Conservation (phyloP, 1,139 yeast species). For the Hanseniaspora sp. region DNA sequence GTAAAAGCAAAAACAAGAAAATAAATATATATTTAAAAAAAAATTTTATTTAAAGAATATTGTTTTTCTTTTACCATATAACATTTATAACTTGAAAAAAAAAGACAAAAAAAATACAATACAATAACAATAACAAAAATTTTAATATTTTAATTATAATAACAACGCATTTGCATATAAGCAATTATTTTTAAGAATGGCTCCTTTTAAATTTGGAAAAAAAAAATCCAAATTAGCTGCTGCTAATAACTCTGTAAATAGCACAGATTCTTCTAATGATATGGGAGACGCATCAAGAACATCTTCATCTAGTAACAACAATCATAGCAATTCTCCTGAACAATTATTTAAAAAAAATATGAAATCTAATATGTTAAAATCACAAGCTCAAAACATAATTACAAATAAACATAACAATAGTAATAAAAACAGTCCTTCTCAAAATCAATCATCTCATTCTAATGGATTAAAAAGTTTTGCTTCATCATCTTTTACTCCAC, state of each 20-base stretch:
- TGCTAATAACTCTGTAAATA: background rate
- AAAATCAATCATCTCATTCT: background rate
- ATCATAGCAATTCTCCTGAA: slow-evolving; percentile 3
- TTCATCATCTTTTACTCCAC: too few relatives aligned
- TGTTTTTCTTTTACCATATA: too few relatives aligned
- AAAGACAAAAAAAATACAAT: too few relatives aligned
- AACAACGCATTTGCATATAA: too few relatives aligned
- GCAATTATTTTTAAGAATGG: too few relatives aligned
- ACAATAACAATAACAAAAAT: too few relatives aligned
- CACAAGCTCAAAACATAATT: background rate
- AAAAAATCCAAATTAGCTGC: slow-evolving; percentile 1
- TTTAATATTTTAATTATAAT: too few relatives aligned
- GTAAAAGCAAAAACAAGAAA: too few relatives aligned
- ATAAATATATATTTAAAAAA: too few relatives aligned
- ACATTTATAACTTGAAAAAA: too few relatives aligned
- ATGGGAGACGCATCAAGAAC: background rate
- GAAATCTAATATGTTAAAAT: slow-evolving; percentile 10
- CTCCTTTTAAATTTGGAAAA: slow-evolving; percentile 16
- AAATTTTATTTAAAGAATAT: too few relatives aligned
- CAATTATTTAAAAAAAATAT: slow-evolving; percentile 12
- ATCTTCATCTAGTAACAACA: background rate
- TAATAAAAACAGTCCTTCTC: background rate
- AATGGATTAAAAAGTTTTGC: background rate
- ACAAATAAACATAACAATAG: background rate
- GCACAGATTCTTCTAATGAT: slow-evolving; percentile 2